Evolutionary conservation across 1,139 yeast genomes (phyloP), one percentile per base, ranked within the genome.

Genomic region (Scheffersomyces cryptocercus): DNA sequence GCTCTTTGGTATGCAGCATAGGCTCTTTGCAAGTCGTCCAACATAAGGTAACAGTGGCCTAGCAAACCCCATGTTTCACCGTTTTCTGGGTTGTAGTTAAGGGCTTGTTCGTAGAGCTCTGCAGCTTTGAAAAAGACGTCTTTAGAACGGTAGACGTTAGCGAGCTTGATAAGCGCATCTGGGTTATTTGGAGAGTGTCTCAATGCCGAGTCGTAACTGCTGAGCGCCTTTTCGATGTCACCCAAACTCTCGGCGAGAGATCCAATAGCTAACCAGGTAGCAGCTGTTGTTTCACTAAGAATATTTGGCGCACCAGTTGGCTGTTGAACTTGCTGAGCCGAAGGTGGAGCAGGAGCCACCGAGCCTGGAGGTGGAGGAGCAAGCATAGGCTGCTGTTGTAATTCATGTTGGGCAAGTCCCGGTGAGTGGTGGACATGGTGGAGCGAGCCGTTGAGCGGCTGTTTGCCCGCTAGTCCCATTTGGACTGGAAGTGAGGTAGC

Each of bases 41-140:
- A 75, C 97, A 93, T 93, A 55, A 93, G 72, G 61, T 90, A 95
- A 68, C 99, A 95, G 67, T 93, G 99, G 40, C 99, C 98, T 53
- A 93, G 73, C 24, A 95, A 79, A 0, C 98, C 98, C 99, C 99
- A 93, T 35, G 95, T 88, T 58, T 91, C 98, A 46, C 98, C 97
- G 53, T 89, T 85, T 62, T 88, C 93, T 15, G 91, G 95, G 56
- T 85, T 84, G 47, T 87, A 78, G 47, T 85, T 80, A 48, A 93
- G 70, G 2, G 96, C 95, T 54, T 89, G 81, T 65, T 91, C 95
- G 65, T 89, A 93, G 51, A 88, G 79, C 63, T 91, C 98, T 10
- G 96, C 95, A 3, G 98, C 98, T 63, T 89, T 88, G 54, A 88
- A 86, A 60, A 89, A 93, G 63, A 88, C 87, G 63, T 93, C 98